Evolutionary conservation across 1,284 basidiomycete genomes (phyloP), one percentile per base, ranked within the genome.

Genomic region (Rhizoctonia solani): DNA sequence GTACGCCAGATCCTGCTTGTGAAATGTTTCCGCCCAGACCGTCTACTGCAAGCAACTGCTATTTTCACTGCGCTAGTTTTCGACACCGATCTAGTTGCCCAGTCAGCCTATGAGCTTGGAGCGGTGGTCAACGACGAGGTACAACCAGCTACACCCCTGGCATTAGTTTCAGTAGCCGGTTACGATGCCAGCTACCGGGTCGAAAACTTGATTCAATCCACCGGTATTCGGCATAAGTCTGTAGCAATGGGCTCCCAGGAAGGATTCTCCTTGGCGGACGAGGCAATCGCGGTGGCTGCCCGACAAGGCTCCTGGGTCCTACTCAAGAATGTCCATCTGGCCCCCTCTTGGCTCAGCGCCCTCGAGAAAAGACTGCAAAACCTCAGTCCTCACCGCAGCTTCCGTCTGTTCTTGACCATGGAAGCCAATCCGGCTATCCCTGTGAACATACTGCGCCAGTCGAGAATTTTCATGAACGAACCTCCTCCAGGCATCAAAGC

Each of bases 241-340:
- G 92, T 98, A 16, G 95, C 95, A 11, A 97, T 98, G 93, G 95
- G 95, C n/a, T 97, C 95, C 1, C 91, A 94, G 71, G 95, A 98
- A 82, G 95, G 95, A n/a, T 95, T 93, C 77, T 85, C 86, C 5
- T 82, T 94, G 1, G 95, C 95, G 4, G 95, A 98, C 74, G 93
- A 96, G 76, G 94, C 94, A 1, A 97, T 98, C 71, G 89, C 91
- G 21, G 79, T 88, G 23, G 95, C 95, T 25, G 91, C 93, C 14
- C 85, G 95, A 21, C 91, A 93, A 75, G 95, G 95, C 5, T 85
- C 89, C 13, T 96, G 94, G 94, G 95, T 98, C 1, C 81, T 98
- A 50, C 84, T 97, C 69, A 98, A 98, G 81, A 98, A 98, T 72
- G 93, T 96, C 6, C 95, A 98, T 74, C 84, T 98, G 52, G 93